Conservation (phyloP, 345 rosid genomes). For the Cardamine chenopodiifolia region DNA sequence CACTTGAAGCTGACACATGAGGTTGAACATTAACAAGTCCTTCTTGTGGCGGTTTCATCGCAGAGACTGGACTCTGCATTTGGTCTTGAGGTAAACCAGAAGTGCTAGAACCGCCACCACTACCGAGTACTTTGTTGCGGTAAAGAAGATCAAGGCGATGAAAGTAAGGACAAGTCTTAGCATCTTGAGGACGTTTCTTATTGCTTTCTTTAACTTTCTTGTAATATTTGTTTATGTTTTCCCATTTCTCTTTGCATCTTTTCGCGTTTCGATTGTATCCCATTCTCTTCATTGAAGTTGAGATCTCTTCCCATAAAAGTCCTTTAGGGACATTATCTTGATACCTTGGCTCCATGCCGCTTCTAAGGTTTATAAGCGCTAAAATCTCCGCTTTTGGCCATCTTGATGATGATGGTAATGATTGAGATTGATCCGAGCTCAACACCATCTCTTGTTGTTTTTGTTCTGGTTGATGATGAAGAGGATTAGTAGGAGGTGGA, state of each 20-base stretch:
- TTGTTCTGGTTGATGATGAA: conserved; percentile 8
- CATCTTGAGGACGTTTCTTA: conserved; percentile 81
- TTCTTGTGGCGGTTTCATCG: conserved; percentile 41
- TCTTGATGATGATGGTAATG: conserved; percentile 50
- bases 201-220: conserved; percentile 88
- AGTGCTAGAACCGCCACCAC: conserved; percentile 21
- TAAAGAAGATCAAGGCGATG: conserved; percentile 78
- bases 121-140: conserved; percentile 55
- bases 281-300: conserved; percentile 59
- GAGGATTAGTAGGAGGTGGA: background rate
- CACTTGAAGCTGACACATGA: conserved; percentile 37
- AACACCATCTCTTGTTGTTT: conserved; percentile 33
- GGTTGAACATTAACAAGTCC: conserved; percentile 37
- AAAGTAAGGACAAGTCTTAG: conserved; percentile 89
- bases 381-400: conserved; percentile 84
- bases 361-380: conserved; percentile 65
- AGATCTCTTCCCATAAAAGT: conserved; percentile 84
- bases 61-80: conserved; percentile 30
- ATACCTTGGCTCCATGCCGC: conserved; percentile 63
- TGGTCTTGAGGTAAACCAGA: conserved; percentile 41
- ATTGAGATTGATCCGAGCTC: conserved; percentile 41
- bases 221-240: conserved; percentile 86
- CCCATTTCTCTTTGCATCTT: conserved; percentile 93
- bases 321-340: conserved; percentile 79
- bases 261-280: conserved; percentile 75